These are phyloP conservation scores for Eimeria necatrix DNA, from an alignment of 169 alveolate species.

Conservation along the genomic window DNA sequence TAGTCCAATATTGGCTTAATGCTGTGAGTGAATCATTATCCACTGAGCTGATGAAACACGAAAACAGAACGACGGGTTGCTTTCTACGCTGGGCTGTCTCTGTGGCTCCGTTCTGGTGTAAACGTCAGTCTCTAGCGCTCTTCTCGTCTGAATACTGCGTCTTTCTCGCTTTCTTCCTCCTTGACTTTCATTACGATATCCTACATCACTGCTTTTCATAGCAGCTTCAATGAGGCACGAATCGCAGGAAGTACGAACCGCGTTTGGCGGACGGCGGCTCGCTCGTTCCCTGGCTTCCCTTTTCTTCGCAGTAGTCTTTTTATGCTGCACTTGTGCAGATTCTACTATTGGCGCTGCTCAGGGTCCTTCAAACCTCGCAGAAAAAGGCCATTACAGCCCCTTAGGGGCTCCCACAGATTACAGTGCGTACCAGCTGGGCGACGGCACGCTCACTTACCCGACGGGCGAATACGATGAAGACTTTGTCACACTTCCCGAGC, in stretches of 20 bases:
- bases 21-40: too few species aligned
- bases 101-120: too few species aligned
- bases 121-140: too few species aligned
- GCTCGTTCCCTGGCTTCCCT: not conserved
- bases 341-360: not conserved
- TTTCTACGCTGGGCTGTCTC: too few species aligned
- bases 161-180: too few species aligned
- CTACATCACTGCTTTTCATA: too few species aligned
- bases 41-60: too few species aligned
- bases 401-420: not conserved
- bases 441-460: not conserved
- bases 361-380: not conserved
- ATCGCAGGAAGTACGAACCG: not conserved
- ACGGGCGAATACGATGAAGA: not conserved
- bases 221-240: slow-evolving; percentile 1
- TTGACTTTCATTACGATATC: too few species aligned
- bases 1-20: too few species aligned
- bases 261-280: slow-evolving; percentile 2
- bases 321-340: not conserved
- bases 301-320: not conserved
- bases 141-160: too few species aligned
- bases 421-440: not conserved
- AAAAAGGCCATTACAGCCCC: not conserved
- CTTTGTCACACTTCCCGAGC: not conserved
- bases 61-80: too few species aligned